Base-by-base conservation (phyloP, 371 early-diverging fungal genomes). In the Mucor velutinosus region DNA sequence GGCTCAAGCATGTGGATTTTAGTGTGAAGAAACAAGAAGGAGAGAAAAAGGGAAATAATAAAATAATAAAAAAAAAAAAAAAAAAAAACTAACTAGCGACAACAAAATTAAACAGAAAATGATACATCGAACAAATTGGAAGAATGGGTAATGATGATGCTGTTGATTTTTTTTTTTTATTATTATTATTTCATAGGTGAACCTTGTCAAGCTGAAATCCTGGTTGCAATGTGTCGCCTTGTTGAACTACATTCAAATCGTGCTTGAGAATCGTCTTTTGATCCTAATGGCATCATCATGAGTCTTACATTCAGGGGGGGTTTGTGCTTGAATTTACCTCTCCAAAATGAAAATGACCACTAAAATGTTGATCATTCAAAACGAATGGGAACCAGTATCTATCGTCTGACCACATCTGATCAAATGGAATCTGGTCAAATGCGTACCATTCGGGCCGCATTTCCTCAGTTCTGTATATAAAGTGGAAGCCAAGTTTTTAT, bases 401-500 rank as follows among this genome's bases (percentile, higher is more conserved):
- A 63, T 86, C 87, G 64, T 88, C 88, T 12, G 80, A 59, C 88
- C 88, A 88, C 88, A 88, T 88, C 35, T 72, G 67, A 47, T 78
- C 77, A 47, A 60, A 86, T 7, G 88, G 86, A 49, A 87, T 80
- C 14, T 75, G 69, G 21, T 75, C 67, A 58, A 78, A 81, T 4
- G 67, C n/a, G 43, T 83, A 87, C 89, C 88, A 88, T 66, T 87
- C 73, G 6, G 89, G 89, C 27, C 76, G 77, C 89, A 88, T 88
- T 72, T 88, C 89, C 15, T 88, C 89, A 10, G 86, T 83, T 55
- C 87, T 4, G 21, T 33, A 8, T 33, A 33, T 7, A 33, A n/a
- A n/a, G n/a, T n/a, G n/a, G n/a, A n/a, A n/a, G n/a, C n/a, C n/a
- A n/a, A n/a, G n/a, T n/a, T n/a, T 4, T 7, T 7, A 33, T 8